Percentiles rank a stretch among this genome's conserved stretches.
These are phyloP conservation scores for Magnolia kwangsiensis DNA, from an alignment of 164 flowering plant genomes.

Conservation along the genomic window DNA sequence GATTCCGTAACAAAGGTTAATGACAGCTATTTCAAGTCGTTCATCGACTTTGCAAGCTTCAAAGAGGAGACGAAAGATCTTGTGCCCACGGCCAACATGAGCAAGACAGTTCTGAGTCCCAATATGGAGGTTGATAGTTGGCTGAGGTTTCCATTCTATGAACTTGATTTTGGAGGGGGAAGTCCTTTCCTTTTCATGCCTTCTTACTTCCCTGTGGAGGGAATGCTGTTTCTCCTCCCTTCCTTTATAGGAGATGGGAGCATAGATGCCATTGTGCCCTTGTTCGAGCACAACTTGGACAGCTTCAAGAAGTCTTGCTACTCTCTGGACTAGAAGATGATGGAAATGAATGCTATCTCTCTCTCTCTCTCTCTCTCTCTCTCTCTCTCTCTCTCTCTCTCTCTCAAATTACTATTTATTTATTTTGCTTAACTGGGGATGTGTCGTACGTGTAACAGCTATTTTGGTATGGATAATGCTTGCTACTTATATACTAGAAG, in stretches of 20 bases:
- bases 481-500: no score
- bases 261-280: constrained; percentile 25
- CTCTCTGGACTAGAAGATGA: constrained; percentile 6
- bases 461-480: no score
- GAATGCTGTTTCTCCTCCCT: constrained; percentile 30
- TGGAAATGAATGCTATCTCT: not conserved
- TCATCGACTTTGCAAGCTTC: constrained; percentile 7
- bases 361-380: no score
- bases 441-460: no score
- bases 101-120: constrained; percentile 10
- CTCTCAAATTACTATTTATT: no score
- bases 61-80: constrained; percentile 24
- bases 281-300: constrained; percentile 16
- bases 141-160: constrained; percentile 32
- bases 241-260: constrained; percentile 34
- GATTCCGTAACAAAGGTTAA: constrained; percentile 24
- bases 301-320: constrained; percentile 29
- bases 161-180: constrained; percentile 36
- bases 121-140: constrained; percentile 36
- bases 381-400: no score
- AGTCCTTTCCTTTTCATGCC: constrained; percentile 29
- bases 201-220: constrained; percentile 29
- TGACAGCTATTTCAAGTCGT: constrained; percentile 21
- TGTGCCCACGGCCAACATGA: constrained; percentile 24
- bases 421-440: no score